A percentile compares a stretch with the other conserved stretches of the same genome.
Conservation (phyloP, 148 eudicot genomes). For the Amaranthus cruentus region DNA sequence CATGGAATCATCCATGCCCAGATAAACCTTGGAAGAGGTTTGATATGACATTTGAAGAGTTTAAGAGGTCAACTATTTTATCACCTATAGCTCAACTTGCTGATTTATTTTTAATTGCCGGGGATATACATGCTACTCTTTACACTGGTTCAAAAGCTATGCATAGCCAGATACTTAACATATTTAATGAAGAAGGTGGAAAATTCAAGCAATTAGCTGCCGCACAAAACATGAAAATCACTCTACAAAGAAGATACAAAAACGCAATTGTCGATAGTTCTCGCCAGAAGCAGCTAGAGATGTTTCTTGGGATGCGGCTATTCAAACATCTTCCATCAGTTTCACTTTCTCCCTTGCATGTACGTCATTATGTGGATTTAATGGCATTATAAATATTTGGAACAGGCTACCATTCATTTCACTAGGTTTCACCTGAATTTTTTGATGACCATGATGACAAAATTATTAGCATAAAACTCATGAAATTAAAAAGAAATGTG, state of each 20-base stretch:
- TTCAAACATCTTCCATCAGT: constrained; percentile 91
- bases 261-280: constrained; percentile 90
- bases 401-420: constrained; percentile 8
- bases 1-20: constrained; percentile 99
- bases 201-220: constrained; percentile 94
- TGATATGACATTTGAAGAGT: constrained; percentile 96
- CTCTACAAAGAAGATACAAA: constrained; percentile 88
- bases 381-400: background rate
- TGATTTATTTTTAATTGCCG: constrained; percentile 82
- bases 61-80: constrained; percentile 84
- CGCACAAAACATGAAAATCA: constrained; percentile 94
- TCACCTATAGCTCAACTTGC: constrained; percentile 81
- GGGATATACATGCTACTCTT: constrained; percentile 94
- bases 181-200: constrained; percentile 85
- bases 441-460: background rate
- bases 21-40: constrained; percentile 99
- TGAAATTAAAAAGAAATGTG: background rate
- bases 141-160: constrained; percentile 99
- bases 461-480: background rate
- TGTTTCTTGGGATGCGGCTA: constrained; percentile 83
- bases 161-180: constrained; percentile 97
- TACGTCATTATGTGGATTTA: constrained; percentile 34
- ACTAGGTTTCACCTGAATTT: background rate
- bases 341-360: constrained; percentile 59
- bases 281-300: constrained; percentile 95